phyloP scores from a whole-genome alignment of 164 flowering plant genomes.

The Echeveria elegans region DNA sequence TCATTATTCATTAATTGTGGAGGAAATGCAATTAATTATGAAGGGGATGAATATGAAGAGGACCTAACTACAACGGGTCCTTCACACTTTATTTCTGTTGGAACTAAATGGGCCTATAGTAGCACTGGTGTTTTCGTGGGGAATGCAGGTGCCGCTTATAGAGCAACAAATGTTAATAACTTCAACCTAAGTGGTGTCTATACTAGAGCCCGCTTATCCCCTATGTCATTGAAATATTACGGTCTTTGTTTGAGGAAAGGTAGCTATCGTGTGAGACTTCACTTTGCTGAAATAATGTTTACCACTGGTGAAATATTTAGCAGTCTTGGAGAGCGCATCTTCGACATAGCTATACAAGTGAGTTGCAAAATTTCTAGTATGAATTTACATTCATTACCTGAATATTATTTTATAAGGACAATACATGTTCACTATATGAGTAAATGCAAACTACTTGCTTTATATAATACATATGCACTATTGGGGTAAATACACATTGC shows the following conservation, averaged over 20 bases:
- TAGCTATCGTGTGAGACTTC: slow-evolving; percentile 61
- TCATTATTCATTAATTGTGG: slow-evolving; percentile 75
- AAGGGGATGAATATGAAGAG: slow-evolving; percentile 38
- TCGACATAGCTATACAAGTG: slow-evolving; percentile 80
- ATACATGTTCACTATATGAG: too few species aligned
- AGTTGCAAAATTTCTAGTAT: slow-evolving; percentile 7
- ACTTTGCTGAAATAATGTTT: slow-evolving; percentile 76
- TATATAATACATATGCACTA: too few species aligned
- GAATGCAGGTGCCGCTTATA: slow-evolving; percentile 15
- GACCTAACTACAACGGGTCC: slow-evolving; percentile 30
- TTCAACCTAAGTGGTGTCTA: slow-evolving; percentile 24
- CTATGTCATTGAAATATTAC: slow-evolving; percentile 67
- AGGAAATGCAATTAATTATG: slow-evolving; percentile 23
- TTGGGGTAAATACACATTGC: too few species aligned
- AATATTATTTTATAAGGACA: too few species aligned
- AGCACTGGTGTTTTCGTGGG: slow-evolving; percentile 41
- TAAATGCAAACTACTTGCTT: too few species aligned
- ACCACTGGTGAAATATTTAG: slow-evolving; percentile 34
- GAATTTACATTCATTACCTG: neutral
- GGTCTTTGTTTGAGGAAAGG: slow-evolving; percentile 70
- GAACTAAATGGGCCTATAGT: slow-evolving; percentile 53
- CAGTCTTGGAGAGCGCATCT: slow-evolving; percentile 58
- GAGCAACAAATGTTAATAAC: slow-evolving; percentile 18
- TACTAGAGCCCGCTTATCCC: slow-evolving; percentile 54
- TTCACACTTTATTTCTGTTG: slow-evolving; percentile 23